A percentile compares a stretch with the other conserved stretches of the same genome.
phyloP scores from a whole-genome alignment of 164 flowering plant genomes.

The Kalanchoe fedtschenkoi region DNA sequence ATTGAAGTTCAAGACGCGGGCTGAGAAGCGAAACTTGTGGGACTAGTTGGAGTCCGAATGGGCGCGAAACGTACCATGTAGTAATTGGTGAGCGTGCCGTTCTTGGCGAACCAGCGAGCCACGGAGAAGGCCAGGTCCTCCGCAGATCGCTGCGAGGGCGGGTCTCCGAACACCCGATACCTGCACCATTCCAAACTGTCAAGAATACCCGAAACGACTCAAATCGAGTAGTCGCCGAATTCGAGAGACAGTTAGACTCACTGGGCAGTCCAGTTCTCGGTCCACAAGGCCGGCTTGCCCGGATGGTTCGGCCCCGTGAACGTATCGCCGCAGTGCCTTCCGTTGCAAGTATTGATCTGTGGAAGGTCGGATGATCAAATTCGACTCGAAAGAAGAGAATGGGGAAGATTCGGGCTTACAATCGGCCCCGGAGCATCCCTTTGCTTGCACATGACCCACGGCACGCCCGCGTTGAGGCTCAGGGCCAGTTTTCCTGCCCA shows the following conservation, averaged over 20 bases:
- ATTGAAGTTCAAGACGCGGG: neutral
- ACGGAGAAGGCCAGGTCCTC: slow-evolving; percentile 78
- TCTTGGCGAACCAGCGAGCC: slow-evolving; percentile 77
- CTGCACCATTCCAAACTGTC: slow-evolving; percentile 20
- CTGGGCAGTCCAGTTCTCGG: slow-evolving; percentile 98
- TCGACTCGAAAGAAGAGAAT: neutral
- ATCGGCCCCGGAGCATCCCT: slow-evolving; percentile 74
- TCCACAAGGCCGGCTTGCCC: slow-evolving; percentile 73
- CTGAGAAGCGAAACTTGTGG: neutral
- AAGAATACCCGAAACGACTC: neutral
- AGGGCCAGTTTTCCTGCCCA: slow-evolving; percentile 84
- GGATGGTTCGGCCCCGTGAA: slow-evolving; percentile 76
- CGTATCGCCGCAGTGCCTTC: slow-evolving; percentile 90
- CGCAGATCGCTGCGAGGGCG: slow-evolving; percentile 82
- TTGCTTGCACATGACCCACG: slow-evolving; percentile 99
- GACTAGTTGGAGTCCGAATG: neutral
- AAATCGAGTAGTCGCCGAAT: neutral
- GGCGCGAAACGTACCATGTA: slow-evolving; percentile 54
- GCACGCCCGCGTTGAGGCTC: slow-evolving; percentile 45
- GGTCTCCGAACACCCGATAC: slow-evolving; percentile 79
- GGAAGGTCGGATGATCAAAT: too few species aligned
- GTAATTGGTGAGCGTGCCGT: slow-evolving; percentile 66
- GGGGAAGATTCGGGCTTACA: slow-evolving; percentile 27
- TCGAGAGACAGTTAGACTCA: slow-evolving; percentile 17
- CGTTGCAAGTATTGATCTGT: slow-evolving; percentile 93